These are phyloP conservation scores for Fraxinus baroniana DNA, from an alignment of 305 asterid species.

Conservation along the genomic window DNA sequence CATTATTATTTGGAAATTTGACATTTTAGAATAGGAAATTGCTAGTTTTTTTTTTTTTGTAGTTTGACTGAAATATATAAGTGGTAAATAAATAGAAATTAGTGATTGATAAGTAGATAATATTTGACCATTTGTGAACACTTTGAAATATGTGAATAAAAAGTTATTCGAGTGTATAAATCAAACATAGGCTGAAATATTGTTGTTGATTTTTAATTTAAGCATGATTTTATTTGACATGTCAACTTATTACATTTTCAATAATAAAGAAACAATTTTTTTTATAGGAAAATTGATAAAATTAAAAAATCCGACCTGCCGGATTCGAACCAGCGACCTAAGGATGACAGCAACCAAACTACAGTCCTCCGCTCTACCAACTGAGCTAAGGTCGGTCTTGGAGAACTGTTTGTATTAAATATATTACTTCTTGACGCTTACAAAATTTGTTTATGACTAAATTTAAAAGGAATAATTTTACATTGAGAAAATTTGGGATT, in stretches of 20 bases:
- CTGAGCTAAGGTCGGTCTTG: conserved; percentile 96
- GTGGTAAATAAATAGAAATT: too few species aligned
- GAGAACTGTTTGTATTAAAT: not conserved
- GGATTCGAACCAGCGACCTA: conserved; percentile 98
- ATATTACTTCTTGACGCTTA: not conserved
- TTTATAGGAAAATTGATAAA: not conserved
- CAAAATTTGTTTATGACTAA: not conserved
- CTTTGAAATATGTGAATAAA: not conserved
- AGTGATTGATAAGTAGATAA: not conserved
- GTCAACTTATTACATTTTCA: not conserved
- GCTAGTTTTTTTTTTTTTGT: not conserved
- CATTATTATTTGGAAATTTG: not conserved
- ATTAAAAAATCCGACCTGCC: conserved; percentile 69
- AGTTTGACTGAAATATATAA: too few species aligned
- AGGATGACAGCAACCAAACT: conserved; percentile 56
- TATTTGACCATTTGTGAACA: too few species aligned
- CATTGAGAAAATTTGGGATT: not conserved
- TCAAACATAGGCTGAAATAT: not conserved
- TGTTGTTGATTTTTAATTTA: not conserved
- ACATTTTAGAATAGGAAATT: not conserved
- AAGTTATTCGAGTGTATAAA: too few species aligned
- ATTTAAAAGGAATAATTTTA: not conserved
- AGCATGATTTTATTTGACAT: not conserved
- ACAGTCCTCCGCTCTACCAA: conserved; percentile 99
- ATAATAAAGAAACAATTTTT: not conserved